Conservation (phyloP, 345 rosid species). For the Combretum micranthum region DNA sequence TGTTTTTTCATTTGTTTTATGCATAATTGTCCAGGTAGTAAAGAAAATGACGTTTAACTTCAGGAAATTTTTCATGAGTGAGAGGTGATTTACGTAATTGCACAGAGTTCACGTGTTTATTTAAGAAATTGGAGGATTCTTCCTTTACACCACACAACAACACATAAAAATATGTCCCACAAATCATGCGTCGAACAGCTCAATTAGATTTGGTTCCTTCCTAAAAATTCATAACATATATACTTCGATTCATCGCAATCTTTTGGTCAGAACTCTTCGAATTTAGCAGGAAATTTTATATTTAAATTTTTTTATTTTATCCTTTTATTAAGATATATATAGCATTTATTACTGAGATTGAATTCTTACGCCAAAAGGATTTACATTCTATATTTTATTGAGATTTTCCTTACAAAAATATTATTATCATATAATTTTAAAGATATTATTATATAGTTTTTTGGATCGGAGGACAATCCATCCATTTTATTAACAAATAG, state of each 20-base stretch:
- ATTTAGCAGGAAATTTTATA: conserved; percentile 7
- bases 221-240: conserved; percentile 11
- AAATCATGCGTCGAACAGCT: conserved; percentile 33
- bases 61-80: too few species aligned
- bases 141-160: neutral
- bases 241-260: conserved; percentile 15
- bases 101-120: conserved; percentile 9
- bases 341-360: neutral
- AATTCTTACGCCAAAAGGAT: too few species aligned
- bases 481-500: conserved; percentile 10
- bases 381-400: too few species aligned
- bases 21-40: too few species aligned
- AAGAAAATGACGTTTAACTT: too few species aligned
- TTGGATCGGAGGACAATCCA: too few species aligned
- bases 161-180: conserved; percentile 8
- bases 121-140: conserved; percentile 7
- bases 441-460: too few species aligned
- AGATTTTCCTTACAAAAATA: too few species aligned
- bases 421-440: too few species aligned
- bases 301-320: neutral
- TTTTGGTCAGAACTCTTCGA: conserved; percentile 4
- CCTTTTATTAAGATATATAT: neutral
- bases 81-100: conserved; percentile 10
- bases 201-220: conserved; percentile 42
- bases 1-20: too few species aligned